Conservation (phyloP, 2,329 filamentous ascomycete species). For the Xylariaceae sp. region DNA sequence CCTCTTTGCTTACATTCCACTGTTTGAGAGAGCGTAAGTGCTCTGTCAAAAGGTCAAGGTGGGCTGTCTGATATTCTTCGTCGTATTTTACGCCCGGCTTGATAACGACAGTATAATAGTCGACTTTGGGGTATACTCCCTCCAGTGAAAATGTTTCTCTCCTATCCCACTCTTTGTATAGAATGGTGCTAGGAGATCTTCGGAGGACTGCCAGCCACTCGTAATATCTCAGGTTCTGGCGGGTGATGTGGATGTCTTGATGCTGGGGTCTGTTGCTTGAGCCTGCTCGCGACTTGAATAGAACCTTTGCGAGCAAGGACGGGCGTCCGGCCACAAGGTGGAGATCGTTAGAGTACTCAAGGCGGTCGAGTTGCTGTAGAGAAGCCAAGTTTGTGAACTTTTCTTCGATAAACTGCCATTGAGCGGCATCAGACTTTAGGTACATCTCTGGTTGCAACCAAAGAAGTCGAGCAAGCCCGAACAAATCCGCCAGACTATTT, state of each 20-base stretch:
- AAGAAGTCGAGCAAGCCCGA: constrained; percentile 22
- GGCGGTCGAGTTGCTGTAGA: constrained; percentile 12
- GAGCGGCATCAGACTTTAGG: constrained; percentile 3
- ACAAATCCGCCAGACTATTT: constrained; percentile 24
- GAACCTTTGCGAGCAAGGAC: constrained; percentile 17
- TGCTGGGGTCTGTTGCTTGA: not conserved
- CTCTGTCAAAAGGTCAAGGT: constrained; percentile 18
- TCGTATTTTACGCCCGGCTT: constrained; percentile 13
- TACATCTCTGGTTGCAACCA: constrained; percentile 20
- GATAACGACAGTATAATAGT: constrained; percentile 25
- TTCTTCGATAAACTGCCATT: constrained; percentile 4
- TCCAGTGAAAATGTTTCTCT: constrained; percentile 18
- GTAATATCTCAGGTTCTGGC: constrained; percentile 23
- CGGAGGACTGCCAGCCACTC: constrained; percentile 27
- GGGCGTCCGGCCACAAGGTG: constrained; percentile 22
- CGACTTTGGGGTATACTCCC: constrained; percentile 24
- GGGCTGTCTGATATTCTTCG: constrained; percentile 20
- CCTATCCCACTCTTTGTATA: constrained; percentile 20
- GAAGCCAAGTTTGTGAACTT: constrained; percentile 1
- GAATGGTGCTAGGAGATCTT: constrained; percentile 24
- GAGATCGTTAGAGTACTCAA: constrained; percentile 9
- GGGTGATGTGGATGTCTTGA: constrained; percentile 21
- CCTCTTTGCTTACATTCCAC: constrained; percentile 14
- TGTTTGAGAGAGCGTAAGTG: constrained; percentile 19
- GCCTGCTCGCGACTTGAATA: constrained; percentile 10